These are phyloP conservation scores for Andrographis paniculata DNA, from an alignment of 305 asterid species.

Conservation along the genomic window DNA sequence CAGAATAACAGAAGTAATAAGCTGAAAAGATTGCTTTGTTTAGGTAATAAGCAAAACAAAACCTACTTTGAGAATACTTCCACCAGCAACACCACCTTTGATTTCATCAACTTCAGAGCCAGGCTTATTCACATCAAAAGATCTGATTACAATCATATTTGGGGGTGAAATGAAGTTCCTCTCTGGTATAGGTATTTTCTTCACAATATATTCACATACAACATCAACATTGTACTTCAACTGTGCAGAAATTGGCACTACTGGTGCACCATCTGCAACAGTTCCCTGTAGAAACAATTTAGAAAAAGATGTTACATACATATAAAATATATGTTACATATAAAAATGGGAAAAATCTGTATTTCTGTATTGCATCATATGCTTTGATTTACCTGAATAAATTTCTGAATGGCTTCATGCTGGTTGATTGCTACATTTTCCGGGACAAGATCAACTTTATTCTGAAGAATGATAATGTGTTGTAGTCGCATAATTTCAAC, in stretches of 20 bases:
- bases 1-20: neutral
- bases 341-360: no score
- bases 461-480: slow-evolving; percentile 87
- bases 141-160: slow-evolving; percentile 92
- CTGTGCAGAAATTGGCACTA: slow-evolving; percentile 93
- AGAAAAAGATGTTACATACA: slow-evolving; percentile 6
- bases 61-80: slow-evolving; percentile 79
- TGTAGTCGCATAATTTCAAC: slow-evolving; percentile 92
- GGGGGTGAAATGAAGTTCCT: slow-evolving; percentile 85
- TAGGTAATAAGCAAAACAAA: neutral
- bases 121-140: slow-evolving; percentile 95
- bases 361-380: slow-evolving; percentile 11
- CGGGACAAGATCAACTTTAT: slow-evolving; percentile 94
- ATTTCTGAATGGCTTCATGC: slow-evolving; percentile 89
- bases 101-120: slow-evolving; percentile 97
- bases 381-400: slow-evolving; percentile 57
- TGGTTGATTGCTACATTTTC: slow-evolving; percentile 95
- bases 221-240: slow-evolving; percentile 90
- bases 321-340: neutral
- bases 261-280: slow-evolving; percentile 87
- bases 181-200: slow-evolving; percentile 81
- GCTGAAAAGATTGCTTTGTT: slow-evolving; percentile 38
- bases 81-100: slow-evolving; percentile 98
- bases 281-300: slow-evolving; percentile 61
- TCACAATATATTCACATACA: slow-evolving; percentile 76